Evolutionary conservation across 345 rosid species (phyloP).

Genomic region (Eucalyptus curtisii): DNA sequence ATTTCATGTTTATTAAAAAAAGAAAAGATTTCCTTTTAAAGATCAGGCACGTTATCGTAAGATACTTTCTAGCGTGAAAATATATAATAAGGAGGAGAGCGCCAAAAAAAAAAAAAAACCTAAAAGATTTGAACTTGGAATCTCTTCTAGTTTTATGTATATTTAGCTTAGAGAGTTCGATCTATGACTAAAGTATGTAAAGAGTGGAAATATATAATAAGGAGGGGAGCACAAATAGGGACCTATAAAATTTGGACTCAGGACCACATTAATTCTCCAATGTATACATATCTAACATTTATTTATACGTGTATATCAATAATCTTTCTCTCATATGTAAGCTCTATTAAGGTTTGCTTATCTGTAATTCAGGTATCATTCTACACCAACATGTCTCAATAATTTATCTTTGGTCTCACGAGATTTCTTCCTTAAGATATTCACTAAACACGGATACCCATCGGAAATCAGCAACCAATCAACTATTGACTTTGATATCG

Average conservation of each 20-base stretch:
- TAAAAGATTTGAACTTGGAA: not conserved
- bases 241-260: not conserved
- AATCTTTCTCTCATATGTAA: too few relatives aligned
- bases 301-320: too few relatives aligned
- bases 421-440: not conserved
- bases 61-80: not conserved
- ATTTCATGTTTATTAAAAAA: not conserved
- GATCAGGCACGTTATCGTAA: not conserved
- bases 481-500: not conserved
- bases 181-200: not conserved
- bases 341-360: accelerated
- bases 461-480: accelerated
- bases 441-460: not conserved
- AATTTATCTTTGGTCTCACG: too few relatives aligned
- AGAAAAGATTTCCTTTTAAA: not conserved
- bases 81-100: not conserved
- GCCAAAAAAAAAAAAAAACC: not conserved
- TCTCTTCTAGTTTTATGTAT: accelerated
- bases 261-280: not conserved
- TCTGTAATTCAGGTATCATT: accelerated
- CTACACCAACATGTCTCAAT: too few relatives aligned
- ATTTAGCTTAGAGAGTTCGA: not conserved
- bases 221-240: not conserved
- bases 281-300: too few relatives aligned
- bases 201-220: not conserved